Evolutionary conservation across 2,329 filamentous ascomycete genomes (phyloP).

Genomic region (Cladosporium austrohemisphaericum): DNA sequence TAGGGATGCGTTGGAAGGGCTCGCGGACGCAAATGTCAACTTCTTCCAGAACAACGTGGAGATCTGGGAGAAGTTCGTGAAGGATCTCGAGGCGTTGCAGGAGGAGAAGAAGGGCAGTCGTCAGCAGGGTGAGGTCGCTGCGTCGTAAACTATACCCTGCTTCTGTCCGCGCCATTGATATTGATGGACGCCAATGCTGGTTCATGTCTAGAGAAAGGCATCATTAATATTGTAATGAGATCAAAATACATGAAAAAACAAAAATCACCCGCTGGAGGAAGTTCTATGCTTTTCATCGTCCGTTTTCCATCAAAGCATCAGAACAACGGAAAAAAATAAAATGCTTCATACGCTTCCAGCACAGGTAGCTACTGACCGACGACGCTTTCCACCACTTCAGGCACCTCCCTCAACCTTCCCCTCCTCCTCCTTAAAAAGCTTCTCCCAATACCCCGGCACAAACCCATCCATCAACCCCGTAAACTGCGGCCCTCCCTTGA

Average conservation of each 20-base stretch:
- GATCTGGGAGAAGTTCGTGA: slow-evolving; percentile 86
- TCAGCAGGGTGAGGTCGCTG: not conserved
- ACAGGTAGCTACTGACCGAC: too few species aligned
- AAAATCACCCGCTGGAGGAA: too few species aligned
- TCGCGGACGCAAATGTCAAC: slow-evolving; percentile 79
- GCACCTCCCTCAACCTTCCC: not conserved
- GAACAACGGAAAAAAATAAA: too few species aligned
- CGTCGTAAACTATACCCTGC: too few species aligned
- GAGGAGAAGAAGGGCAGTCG: slow-evolving; percentile 43
- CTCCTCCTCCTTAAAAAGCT: slow-evolving; percentile 30
- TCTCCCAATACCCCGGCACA: slow-evolving; percentile 40
- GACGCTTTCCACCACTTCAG: not conserved
- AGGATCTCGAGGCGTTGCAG: slow-evolving; percentile 63
- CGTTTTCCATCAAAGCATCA: too few species aligned
- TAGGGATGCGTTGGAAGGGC: slow-evolving; percentile 73
- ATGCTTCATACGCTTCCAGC: too few species aligned
- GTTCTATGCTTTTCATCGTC: too few species aligned
- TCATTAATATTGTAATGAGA: too few species aligned
- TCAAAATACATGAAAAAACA: too few species aligned
- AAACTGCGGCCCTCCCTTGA: slow-evolving; percentile 39
- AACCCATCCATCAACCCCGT: slow-evolving; percentile 40
- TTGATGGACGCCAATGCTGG: too few species aligned
- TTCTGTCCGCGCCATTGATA: too few species aligned
- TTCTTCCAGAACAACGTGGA: slow-evolving; percentile 79
- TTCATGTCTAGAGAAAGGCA: too few species aligned